Base-by-base conservation (phyloP, 208 protist genomes). In the Trypanosoma mega region DNA sequence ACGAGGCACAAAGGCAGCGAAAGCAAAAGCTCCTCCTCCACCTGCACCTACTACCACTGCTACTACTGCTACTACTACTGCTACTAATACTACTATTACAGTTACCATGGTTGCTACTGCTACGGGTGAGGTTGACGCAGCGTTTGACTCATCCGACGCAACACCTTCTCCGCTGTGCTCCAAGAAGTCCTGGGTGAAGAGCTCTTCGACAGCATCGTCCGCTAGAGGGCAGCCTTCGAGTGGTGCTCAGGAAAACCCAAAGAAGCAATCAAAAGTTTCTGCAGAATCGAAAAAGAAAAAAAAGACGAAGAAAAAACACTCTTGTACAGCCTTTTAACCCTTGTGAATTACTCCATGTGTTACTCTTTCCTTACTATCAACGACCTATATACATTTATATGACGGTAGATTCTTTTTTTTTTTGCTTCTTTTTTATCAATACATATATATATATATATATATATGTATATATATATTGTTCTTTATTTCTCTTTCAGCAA, bases 381-480 rank as follows among this genome's bases (percentile, higher is more conserved):
- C 31, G 8, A 18, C 33, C 33, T 46, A 39, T 43, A 29, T 50
- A 34, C 30, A 43, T 41, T 53, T 45, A 54, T 50, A 50, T 45
- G 16, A 27, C 54, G 55, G 21, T 65, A 52, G 30, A 43, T 23
- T 61, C 55, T 65, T 47, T 33, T 46, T 39, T 52, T 50, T 36
- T 53, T 52, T 46, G 21, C 18, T 53, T 44, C 29, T 49, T 24
- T 12, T 23, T 46, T 31, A 49, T 48, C 30, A 30, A 49, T 2
- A 52, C 3, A 11, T 63, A 11, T 34, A 49, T 33, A 43, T 1
- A 16, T 3, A 45, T 12, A 8, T n/a, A 31, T 49, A 49, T 20
- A 26, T 12, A 26, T 49, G 16, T 9, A 20, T 49, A 11, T 20
- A n/a, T n/a, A n/a, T n/a, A n/a, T n/a, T n/a, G n/a, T n/a, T n/a